phyloP scores from a whole-genome alignment of 2,329 filamentous ascomycete genomes.

The Clonostachys solani region DNA sequence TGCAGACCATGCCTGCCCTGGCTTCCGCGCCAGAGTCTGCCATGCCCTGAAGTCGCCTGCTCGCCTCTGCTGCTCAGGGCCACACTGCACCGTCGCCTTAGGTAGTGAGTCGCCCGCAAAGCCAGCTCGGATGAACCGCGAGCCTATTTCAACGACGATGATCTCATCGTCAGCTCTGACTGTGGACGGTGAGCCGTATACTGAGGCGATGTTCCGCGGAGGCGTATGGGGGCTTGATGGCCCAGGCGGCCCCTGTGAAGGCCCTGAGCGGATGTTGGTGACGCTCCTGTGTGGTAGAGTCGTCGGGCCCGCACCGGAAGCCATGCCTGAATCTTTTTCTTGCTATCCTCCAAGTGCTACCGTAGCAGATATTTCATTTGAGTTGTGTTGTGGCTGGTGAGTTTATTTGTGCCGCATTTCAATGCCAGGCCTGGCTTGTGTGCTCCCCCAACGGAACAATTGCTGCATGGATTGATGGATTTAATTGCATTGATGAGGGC shows the following conservation, averaged over 20 bases:
- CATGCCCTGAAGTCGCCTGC: constrained; percentile 78
- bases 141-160: constrained; percentile 77
- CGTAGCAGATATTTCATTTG: too few species aligned
- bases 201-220: constrained; percentile 45
- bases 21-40: constrained; percentile 43
- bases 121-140: constrained; percentile 73
- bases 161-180: constrained; percentile 77
- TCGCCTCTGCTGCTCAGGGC: constrained; percentile 71
- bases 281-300: constrained; percentile 52
- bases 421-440: too few species aligned
- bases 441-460: too few species aligned
- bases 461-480: too few species aligned
- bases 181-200: constrained; percentile 55
- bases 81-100: constrained; percentile 66
- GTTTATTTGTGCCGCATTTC: too few species aligned
- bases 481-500: too few species aligned
- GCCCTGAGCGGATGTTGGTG: constrained; percentile 48
- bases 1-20: constrained; percentile 53
- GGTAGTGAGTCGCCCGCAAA: constrained; percentile 81
- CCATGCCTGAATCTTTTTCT: constrained; percentile 24
- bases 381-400: too few species aligned
- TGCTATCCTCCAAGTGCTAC: too few species aligned
- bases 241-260: constrained; percentile 22
- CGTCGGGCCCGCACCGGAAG: constrained; percentile 33
- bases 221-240: constrained; percentile 58